phyloP scores from a whole-genome alignment of 169 alveolate genomes.

The Cryptosporidium meleagridis region DNA sequence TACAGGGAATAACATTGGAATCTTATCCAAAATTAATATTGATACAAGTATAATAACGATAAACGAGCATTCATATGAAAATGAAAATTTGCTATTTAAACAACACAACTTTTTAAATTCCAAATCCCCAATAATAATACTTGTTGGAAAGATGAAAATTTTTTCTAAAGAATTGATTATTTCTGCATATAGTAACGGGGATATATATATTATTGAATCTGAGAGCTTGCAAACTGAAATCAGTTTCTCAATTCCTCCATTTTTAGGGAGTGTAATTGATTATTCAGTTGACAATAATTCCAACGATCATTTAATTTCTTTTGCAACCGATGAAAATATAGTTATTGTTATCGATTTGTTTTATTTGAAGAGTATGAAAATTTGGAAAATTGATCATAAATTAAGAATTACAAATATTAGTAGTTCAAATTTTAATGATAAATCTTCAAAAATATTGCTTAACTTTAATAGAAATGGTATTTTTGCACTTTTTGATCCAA shows the following conservation, averaged over 20 bases:
- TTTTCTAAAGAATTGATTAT: constrained; percentile 34
- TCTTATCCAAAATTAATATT: constrained; percentile 13
- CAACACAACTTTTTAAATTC: neutral
- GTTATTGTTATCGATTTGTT: constrained; percentile 4
- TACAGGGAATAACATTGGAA: constrained; percentile 46
- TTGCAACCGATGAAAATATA: constrained; percentile 6
- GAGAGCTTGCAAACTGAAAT: neutral
- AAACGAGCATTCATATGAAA: neutral
- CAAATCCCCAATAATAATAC: neutral
- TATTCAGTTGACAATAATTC: neutral
- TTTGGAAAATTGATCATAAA: constrained; percentile 31
- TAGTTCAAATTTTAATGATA: neutral
- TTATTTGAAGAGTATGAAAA: constrained; percentile 4
- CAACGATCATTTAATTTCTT: neutral
- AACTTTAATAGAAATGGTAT: neutral
- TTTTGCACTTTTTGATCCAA: constrained; percentile 31
- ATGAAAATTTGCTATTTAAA: constrained; percentile 4
- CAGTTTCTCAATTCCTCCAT: constrained; percentile 25
- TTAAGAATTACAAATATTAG: constrained; percentile 14
- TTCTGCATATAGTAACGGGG: constrained; percentile 42
- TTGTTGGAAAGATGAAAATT: constrained; percentile 8
- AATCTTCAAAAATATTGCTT: neutral
- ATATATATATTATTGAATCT: constrained; percentile 7
- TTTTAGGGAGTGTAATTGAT: constrained; percentile 34
- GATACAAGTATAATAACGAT: neutral